Conservation (phyloP, 2,329 filamentous ascomycete genomes). For the Scleromitrula shiraiana region DNA sequence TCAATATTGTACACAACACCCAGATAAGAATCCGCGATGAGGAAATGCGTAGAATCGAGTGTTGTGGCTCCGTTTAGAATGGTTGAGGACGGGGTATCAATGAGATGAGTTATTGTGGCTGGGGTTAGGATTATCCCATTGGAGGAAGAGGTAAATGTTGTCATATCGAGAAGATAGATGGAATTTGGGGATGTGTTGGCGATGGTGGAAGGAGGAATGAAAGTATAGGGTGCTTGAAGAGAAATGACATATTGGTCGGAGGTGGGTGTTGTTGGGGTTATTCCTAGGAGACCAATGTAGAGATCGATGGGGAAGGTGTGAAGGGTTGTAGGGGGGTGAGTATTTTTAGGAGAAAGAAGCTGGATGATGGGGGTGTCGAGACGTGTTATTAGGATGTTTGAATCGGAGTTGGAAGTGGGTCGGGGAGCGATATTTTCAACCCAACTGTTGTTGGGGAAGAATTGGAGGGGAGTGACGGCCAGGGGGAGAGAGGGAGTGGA, state of each 20-base stretch:
- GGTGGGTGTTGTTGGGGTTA: conserved; percentile 20
- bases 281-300: conserved; percentile 17
- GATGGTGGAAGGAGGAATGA: too few relatives aligned
- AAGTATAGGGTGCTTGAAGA: conserved; percentile 23
- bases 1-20: conserved; percentile 21
- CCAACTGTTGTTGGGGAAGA: conserved; percentile 9
- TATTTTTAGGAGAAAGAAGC: conserved; percentile 27
- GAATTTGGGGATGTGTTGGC: conserved; percentile 13
- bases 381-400: conserved; percentile 30
- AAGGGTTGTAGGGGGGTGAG: conserved; percentile 13
- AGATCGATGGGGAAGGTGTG: conserved; percentile 27
- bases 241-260: conserved; percentile 28
- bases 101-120: conserved; percentile 9
- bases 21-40: conserved; percentile 18
- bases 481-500: conserved; percentile 8
- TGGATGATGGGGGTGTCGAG: conserved; percentile 29
- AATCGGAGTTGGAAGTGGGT: too few relatives aligned
- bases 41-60: conserved; percentile 13
- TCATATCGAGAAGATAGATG: conserved; percentile 22
- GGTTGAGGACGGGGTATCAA: conserved; percentile 6
- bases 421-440: conserved; percentile 33
- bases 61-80: conserved; percentile 24
- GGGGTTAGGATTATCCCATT: not conserved
- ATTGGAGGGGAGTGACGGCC: conserved; percentile 9
- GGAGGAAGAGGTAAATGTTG: conserved; percentile 5